These are phyloP conservation scores for Stygiomarasmius scandens DNA, from an alignment of 1,284 basidiomycete genomes.

Conservation along the genomic window DNA sequence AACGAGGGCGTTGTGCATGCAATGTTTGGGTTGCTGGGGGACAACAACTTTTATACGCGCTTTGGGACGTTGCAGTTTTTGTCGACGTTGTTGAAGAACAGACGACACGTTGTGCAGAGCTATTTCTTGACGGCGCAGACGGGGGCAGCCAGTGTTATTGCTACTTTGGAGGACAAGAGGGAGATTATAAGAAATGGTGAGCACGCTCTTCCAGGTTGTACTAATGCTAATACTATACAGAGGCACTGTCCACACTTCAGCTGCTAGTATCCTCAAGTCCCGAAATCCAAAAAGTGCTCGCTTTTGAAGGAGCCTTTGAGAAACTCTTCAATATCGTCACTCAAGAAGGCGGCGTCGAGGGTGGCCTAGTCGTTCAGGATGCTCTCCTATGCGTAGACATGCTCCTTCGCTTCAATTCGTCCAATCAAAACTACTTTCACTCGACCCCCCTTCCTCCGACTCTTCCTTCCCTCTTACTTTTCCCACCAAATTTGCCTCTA, in stretches of 20 bases:
- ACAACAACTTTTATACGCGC: slow-evolving; percentile 83
- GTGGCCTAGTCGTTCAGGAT: slow-evolving; percentile 86
- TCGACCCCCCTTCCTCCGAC: slow-evolving; percentile 86
- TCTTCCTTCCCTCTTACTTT: slow-evolving; percentile 84
- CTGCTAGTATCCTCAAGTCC: slow-evolving; percentile 84
- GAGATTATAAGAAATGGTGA: slow-evolving; percentile 86
- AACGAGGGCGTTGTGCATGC: slow-evolving; percentile 77
- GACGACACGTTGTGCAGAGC: slow-evolving; percentile 80
- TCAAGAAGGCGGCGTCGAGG: slow-evolving; percentile 90
- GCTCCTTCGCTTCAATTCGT: slow-evolving; percentile 89
- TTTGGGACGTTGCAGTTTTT: slow-evolving; percentile 88
- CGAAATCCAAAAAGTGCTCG: slow-evolving; percentile 96
- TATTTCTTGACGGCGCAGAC: slow-evolving; percentile 86
- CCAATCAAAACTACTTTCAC: slow-evolving; percentile 99
- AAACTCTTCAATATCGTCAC: slow-evolving; percentile 89
- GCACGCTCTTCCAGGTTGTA: slow-evolving; percentile 17
- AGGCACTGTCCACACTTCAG: slow-evolving; percentile 84
- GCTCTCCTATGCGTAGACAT: slow-evolving; percentile 85
- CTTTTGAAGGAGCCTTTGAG: slow-evolving; percentile 97
- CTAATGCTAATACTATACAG: slow-evolving; percentile 38
- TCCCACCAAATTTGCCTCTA: slow-evolving; percentile 72
- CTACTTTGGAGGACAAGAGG: slow-evolving; percentile 76
- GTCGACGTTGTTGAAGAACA: slow-evolving; percentile 76
- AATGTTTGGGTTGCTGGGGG: slow-evolving; percentile 77
- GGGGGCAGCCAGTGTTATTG: slow-evolving; percentile 74